These are phyloP conservation scores for Cyberlindnera saturnus DNA, from an alignment of 805 yeast species.

Conservation along the genomic window DNA sequence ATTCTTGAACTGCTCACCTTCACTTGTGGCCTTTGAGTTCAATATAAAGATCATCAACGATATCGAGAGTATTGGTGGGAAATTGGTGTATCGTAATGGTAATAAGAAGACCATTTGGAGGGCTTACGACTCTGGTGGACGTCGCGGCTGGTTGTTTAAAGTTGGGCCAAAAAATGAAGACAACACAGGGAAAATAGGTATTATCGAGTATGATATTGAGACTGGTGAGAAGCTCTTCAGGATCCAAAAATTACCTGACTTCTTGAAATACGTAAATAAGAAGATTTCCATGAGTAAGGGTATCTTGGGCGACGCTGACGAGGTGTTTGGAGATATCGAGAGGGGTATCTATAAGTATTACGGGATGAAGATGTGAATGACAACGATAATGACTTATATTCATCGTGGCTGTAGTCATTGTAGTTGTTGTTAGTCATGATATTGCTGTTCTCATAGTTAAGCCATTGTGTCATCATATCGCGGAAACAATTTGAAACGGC, in stretches of 20 bases:
- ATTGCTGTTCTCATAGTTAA: no score
- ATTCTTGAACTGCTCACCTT: slow-evolving; percentile 38
- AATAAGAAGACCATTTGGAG: slow-evolving; percentile 23
- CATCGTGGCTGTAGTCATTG: no score
- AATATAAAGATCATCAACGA: slow-evolving; percentile 51
- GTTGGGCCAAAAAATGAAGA: slow-evolving; percentile 28
- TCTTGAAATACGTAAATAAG: slow-evolving; percentile 32
- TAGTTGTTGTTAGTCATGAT: no score
- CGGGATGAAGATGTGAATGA: slow-evolving; percentile 30
- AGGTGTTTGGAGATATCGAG: slow-evolving; percentile 36
- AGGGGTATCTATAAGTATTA: slow-evolving; percentile 40
- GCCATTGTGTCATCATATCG: no score
- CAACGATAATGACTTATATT: background rate
- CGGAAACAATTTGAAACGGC: no score
- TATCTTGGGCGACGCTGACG: slow-evolving; percentile 31
- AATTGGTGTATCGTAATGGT: slow-evolving; percentile 17
- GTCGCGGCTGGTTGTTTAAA: slow-evolving; percentile 77
- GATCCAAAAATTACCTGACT: slow-evolving; percentile 33
- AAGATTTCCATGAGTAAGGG: slow-evolving; percentile 31
- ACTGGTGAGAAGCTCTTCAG: slow-evolving; percentile 55
- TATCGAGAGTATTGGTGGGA: slow-evolving; percentile 29
- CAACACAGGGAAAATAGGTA: slow-evolving; percentile 26
- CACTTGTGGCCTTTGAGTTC: slow-evolving; percentile 62
- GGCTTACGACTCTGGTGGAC: slow-evolving; percentile 42
- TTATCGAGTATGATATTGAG: slow-evolving; percentile 54